Conservation (phyloP, 2,329 filamentous ascomycete genomes). For the Cucurbitaria berberidis region DNA sequence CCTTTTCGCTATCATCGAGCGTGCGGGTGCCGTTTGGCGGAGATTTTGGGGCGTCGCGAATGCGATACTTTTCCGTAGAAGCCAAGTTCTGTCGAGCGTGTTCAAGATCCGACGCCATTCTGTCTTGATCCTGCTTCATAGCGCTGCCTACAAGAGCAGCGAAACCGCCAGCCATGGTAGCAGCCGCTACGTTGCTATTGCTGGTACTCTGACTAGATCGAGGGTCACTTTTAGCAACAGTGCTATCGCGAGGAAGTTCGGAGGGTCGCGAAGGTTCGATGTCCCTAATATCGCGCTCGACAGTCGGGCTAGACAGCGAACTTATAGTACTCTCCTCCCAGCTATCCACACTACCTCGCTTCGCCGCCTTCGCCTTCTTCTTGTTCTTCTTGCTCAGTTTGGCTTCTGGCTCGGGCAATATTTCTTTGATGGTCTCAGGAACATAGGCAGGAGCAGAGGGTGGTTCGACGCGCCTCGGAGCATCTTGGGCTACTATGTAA, state of each 20-base stretch:
- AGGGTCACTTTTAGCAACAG: constrained; percentile 10
- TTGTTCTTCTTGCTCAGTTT: constrained; percentile 50
- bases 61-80: constrained; percentile 23
- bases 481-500: constrained; percentile 25
- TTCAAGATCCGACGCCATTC: constrained; percentile 36
- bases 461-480: constrained; percentile 14
- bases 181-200: constrained; percentile 24
- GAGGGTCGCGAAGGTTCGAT: constrained; percentile 13
- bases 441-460: constrained; percentile 7
- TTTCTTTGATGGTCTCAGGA: constrained; percentile 16
- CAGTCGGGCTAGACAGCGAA: constrained; percentile 26
- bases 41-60: constrained; percentile 17
- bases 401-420: constrained; percentile 21
- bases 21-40: constrained; percentile 26
- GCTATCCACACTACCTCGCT: constrained; percentile 36
- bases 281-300: constrained; percentile 42
- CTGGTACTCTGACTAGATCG: constrained; percentile 19
- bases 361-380: constrained; percentile 43
- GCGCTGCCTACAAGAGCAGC: constrained; percentile 40
- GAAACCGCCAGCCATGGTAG: constrained; percentile 42
- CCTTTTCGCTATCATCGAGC: constrained; percentile 19
- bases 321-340: constrained; percentile 40
- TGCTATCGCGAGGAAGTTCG: constrained; percentile 4
- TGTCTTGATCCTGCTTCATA: constrained; percentile 44
- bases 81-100: constrained; percentile 35